phyloP scores from a whole-genome alignment of 768 basidiomycete genomes.

The Amanita molliuscula region DNA sequence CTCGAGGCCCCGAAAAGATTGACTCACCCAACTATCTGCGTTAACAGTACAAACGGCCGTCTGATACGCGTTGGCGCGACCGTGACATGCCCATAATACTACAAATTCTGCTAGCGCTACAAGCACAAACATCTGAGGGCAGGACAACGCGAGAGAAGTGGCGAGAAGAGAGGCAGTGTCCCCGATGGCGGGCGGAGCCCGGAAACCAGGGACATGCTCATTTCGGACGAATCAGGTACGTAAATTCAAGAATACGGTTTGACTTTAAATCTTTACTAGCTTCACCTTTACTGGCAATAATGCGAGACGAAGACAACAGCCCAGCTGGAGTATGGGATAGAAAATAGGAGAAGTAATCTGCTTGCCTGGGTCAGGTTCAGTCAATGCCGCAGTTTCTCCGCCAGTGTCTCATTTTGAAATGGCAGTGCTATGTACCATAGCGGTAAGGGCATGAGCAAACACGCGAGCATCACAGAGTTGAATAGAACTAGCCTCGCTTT shows the following conservation, averaged over 20 bases:
- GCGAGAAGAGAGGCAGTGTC: not conserved
- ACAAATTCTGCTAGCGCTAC: not conserved
- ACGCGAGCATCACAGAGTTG: not conserved
- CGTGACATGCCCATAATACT: not conserved
- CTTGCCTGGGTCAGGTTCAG: no score
- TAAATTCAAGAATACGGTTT: not conserved
- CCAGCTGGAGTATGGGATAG: no score
- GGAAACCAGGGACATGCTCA: not conserved
- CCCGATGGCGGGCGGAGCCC: not conserved
- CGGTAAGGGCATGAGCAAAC: not conserved
- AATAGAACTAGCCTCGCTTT: not conserved
- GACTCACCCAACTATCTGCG: not conserved
- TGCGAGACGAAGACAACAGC: no score
- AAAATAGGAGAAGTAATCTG: no score
- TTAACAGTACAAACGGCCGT: not conserved
- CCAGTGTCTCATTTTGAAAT: not conserved
- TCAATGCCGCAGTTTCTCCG: not conserved
- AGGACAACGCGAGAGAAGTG: not conserved
- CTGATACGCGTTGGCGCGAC: not conserved
- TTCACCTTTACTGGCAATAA: no score
- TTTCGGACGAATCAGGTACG: not conserved
- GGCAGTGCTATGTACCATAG: not conserved
- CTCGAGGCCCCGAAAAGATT: not conserved
- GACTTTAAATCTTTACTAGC: no score
- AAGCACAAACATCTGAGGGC: not conserved